phyloP scores from a whole-genome alignment of 2,329 filamentous ascomycete species.

The Harringtonia lauricola region DNA sequence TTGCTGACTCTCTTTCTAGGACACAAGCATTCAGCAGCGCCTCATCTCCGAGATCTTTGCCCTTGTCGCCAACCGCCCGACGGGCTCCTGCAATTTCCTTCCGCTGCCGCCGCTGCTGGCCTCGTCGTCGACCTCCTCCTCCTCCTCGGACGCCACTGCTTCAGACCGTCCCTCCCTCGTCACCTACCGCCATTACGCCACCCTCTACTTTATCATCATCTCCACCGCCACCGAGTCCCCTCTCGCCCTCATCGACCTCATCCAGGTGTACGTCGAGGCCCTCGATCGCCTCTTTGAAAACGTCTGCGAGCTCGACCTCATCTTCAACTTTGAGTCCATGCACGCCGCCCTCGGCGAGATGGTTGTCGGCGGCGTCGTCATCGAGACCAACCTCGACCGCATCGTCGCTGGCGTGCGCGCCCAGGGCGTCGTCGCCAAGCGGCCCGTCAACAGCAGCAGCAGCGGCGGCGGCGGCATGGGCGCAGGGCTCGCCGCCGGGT shows the following conservation, averaged over 20 bases:
- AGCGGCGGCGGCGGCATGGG: slow-evolving; percentile 30
- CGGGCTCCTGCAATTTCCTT: slow-evolving; percentile 95
- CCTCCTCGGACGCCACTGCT: slow-evolving; percentile 44
- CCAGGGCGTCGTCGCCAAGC: slow-evolving; percentile 67
- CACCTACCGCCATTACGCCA: slow-evolving; percentile 96
- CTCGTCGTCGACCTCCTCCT: slow-evolving; percentile 52
- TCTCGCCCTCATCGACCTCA: slow-evolving; percentile 87
- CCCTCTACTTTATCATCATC: slow-evolving; percentile 97
- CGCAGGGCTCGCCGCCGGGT: slow-evolving; percentile 2
- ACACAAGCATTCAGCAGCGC: slow-evolving; percentile 93
- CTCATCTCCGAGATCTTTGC: slow-evolving; percentile 96
- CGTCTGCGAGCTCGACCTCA: slow-evolving; percentile 94
- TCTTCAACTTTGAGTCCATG: slow-evolving; percentile 97
- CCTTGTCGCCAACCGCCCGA: slow-evolving; percentile 81
- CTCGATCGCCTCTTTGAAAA: slow-evolving; percentile 95
- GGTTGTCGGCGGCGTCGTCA: slow-evolving; percentile 88
- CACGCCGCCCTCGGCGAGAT: slow-evolving; percentile 87
- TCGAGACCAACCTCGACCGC: slow-evolving; percentile 81
- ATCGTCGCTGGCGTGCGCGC: slow-evolving; percentile 76
- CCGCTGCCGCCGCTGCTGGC: slow-evolving; percentile 61
- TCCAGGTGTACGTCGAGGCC: slow-evolving; percentile 96
- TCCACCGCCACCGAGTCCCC: slow-evolving; percentile 93
- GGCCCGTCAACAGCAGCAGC: slow-evolving; percentile 61
- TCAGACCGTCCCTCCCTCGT: slow-evolving; percentile 82
- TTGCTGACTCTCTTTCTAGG: slow-evolving; percentile 40